Conservation (phyloP, 768 basidiomycete genomes). For the Amanita exitialis region DNA sequence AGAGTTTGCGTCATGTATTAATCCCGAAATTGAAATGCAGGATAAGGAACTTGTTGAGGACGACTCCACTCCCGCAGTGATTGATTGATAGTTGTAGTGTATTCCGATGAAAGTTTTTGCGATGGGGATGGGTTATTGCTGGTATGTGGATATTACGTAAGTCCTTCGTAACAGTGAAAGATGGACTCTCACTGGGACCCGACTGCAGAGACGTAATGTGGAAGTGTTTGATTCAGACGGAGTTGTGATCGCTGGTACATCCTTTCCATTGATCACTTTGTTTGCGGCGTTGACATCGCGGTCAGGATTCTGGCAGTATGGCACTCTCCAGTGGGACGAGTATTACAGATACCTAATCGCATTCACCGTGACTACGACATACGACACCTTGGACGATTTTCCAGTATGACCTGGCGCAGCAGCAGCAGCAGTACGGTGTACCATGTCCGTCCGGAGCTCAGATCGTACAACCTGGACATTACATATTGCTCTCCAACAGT, state of each 20-base stretch:
- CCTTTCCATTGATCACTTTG: background rate
- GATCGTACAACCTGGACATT: constrained; percentile 6
- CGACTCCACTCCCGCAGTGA: no score
- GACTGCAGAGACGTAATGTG: background rate
- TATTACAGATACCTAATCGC: constrained; percentile 10
- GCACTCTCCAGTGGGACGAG: constrained; percentile 10
- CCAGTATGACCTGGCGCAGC: constrained; percentile 5
- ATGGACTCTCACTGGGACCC: background rate
- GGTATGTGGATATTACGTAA: no score
- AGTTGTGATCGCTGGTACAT: constrained; percentile 1
- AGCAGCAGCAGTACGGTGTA: background rate
- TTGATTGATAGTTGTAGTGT: no score
- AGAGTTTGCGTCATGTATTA: no score
- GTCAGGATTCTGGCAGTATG: constrained; percentile 14
- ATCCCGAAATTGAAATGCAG: no score
- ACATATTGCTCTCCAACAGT: constrained; percentile 1
- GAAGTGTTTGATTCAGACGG: background rate
- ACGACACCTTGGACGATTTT: constrained; percentile 8
- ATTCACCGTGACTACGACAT: constrained; percentile 6
- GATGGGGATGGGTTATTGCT: no score
- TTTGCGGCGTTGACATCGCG: background rate
- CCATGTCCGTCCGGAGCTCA: constrained; percentile 5
- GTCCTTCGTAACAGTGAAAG: no score
- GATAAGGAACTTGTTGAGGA: no score
- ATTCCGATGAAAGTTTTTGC: no score